These are phyloP conservation scores for Monilinia vaccinii-corymbosi DNA, from an alignment of 2,329 filamentous ascomycete genomes.

Conservation along the genomic window DNA sequence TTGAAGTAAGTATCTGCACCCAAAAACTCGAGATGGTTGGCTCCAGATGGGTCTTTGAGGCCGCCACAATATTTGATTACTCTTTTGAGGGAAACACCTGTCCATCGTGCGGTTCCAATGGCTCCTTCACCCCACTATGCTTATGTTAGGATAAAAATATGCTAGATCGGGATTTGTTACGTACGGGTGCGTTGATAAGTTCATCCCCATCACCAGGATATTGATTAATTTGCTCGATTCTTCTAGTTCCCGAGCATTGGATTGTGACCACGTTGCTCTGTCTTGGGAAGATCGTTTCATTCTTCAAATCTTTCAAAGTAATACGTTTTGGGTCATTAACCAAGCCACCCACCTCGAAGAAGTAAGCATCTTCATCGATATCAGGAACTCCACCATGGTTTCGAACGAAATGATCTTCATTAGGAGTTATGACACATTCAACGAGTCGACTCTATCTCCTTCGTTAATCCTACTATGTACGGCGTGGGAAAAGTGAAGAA, in stretches of 20 bases:
- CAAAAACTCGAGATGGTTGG: slow-evolving; percentile 57
- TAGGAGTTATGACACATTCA: slow-evolving; percentile 48
- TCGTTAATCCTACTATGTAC: background rate
- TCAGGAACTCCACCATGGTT: slow-evolving; percentile 65
- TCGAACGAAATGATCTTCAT: slow-evolving; percentile 55
- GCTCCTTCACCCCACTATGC: slow-evolving; percentile 53
- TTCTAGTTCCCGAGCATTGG: slow-evolving; percentile 60
- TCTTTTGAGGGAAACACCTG: slow-evolving; percentile 57
- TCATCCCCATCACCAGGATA: slow-evolving; percentile 62
- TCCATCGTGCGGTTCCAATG: slow-evolving; percentile 55
- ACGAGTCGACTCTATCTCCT: slow-evolving; percentile 36
- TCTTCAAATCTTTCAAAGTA: slow-evolving; percentile 16
- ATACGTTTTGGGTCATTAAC: slow-evolving; percentile 18
- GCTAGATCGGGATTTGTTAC: background rate
- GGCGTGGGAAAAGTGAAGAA: background rate
- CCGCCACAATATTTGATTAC: slow-evolving; percentile 64
- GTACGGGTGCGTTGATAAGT: slow-evolving; percentile 35
- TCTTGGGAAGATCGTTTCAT: slow-evolving; percentile 20
- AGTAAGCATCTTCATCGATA: slow-evolving; percentile 40
- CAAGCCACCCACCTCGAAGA: slow-evolving; percentile 18
- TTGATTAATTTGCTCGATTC: slow-evolving; percentile 56
- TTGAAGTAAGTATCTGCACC: slow-evolving; percentile 70
- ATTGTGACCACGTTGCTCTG: slow-evolving; percentile 45
- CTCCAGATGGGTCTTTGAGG: slow-evolving; percentile 35
- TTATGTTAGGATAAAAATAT: slow-evolving; percentile 12